Evolutionary conservation across 768 basidiomycete species (phyloP).

Genomic region (Sutorius australiensis): DNA sequence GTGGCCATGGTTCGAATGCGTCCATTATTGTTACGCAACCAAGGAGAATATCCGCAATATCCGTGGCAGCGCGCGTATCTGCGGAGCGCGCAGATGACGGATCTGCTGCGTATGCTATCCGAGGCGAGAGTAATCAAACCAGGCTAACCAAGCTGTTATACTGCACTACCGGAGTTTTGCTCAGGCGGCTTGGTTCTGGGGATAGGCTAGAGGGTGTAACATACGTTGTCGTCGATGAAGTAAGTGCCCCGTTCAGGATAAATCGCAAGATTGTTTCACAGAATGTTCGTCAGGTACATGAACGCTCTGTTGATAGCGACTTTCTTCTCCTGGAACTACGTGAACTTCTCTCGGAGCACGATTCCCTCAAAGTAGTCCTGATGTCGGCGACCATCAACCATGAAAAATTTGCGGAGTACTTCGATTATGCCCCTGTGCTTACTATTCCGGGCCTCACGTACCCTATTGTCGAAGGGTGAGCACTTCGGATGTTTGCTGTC

Average conservation of each 20-base stretch:
- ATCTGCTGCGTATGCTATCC: constrained; percentile 83
- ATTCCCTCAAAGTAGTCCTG: constrained; percentile 71
- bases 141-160: constrained; percentile 77
- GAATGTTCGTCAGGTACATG: constrained; percentile 61
- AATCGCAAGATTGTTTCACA: neutral
- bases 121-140: constrained; percentile 74
- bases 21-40: constrained; percentile 89
- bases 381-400: constrained; percentile 98
- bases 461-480: constrained; percentile 72
- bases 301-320: constrained; percentile 88
- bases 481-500: constrained; percentile 1
- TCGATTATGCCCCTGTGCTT: constrained; percentile 73
- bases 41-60: constrained; percentile 84
- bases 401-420: constrained; percentile 76
- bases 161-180: constrained; percentile 91
- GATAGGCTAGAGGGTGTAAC: constrained; percentile 68
- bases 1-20: constrained; percentile 55
- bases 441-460: constrained; percentile 80
- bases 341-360: constrained; percentile 65
- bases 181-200: constrained; percentile 71
- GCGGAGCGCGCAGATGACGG: constrained; percentile 73
- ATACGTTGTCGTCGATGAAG: constrained; percentile 91
- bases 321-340: constrained; percentile 82
- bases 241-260: constrained; percentile 28
- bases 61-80: constrained; percentile 84